Percentiles rank a stretch among this genome's conserved stretches.
These are phyloP conservation scores for Parietaria judaica DNA, from an alignment of 306 rosid species.

Conservation along the genomic window DNA sequence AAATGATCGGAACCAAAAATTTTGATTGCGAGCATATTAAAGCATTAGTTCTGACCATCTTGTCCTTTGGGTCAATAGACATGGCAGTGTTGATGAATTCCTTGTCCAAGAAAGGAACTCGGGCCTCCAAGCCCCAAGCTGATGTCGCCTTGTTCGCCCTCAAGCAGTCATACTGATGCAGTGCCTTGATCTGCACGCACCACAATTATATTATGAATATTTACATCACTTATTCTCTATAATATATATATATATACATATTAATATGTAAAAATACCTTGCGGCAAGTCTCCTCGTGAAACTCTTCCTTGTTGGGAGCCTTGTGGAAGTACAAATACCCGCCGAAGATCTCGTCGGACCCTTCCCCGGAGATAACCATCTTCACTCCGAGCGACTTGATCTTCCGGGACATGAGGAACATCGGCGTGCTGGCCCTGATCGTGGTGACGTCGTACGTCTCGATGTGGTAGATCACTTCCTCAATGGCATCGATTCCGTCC, in stretches of 20 bases:
- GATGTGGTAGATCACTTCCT: slow-evolving; percentile 84
- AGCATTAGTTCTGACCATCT: slow-evolving; percentile 41
- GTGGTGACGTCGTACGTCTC: slow-evolving; percentile 96
- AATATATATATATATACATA: no score
- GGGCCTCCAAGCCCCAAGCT: slow-evolving; percentile 96
- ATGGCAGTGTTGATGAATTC: slow-evolving; percentile 70
- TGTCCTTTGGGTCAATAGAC: slow-evolving; percentile 73
- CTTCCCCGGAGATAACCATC: slow-evolving; percentile 96
- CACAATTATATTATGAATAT: background rate
- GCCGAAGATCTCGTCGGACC: slow-evolving; percentile 92
- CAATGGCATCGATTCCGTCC: slow-evolving; percentile 97
- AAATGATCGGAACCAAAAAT: no score
- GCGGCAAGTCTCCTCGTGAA: slow-evolving; percentile 86
- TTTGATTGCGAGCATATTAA: no score
- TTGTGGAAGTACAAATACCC: slow-evolving; percentile 96
- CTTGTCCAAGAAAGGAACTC: slow-evolving; percentile 92
- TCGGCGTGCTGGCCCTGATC: slow-evolving; percentile 93
- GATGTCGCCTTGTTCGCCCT: slow-evolving; percentile 87
- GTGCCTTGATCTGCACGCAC: slow-evolving; percentile 73
- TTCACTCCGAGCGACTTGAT: slow-evolving; percentile 94
- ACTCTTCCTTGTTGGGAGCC: slow-evolving; percentile 96
- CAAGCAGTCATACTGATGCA: slow-evolving; percentile 75
- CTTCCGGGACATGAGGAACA: slow-evolving; percentile 94
- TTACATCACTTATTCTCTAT: background rate
- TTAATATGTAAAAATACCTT: slow-evolving; percentile 37